phyloP scores from a whole-genome alignment of 2,329 filamentous ascomycete genomes.

The Ambrosiella xylebori region DNA sequence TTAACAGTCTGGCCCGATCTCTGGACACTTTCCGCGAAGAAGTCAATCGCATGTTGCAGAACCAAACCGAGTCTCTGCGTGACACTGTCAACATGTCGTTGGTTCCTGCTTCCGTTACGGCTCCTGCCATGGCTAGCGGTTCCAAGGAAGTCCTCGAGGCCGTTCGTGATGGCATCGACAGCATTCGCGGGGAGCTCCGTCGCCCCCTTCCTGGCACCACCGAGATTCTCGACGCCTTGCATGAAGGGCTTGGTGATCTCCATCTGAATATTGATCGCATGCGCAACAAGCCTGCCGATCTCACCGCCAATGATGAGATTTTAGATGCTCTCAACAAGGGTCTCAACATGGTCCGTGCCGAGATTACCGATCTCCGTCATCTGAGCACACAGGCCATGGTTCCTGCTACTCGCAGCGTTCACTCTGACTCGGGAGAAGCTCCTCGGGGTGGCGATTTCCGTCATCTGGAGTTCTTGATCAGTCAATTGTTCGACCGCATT shows the following conservation, averaged over 20 bases:
- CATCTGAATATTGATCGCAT: constrained; percentile 61
- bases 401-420: constrained; percentile 34
- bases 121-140: not conserved
- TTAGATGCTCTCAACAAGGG: constrained; percentile 75
- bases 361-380: constrained; percentile 64
- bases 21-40: constrained; percentile 52
- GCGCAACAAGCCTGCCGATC: constrained; percentile 60
- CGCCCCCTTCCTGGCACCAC: constrained; percentile 53
- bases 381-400: constrained; percentile 33
- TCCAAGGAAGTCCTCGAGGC: constrained; percentile 53
- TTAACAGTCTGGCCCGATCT: constrained; percentile 31
- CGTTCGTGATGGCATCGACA: constrained; percentile 54
- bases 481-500: constrained; percentile 6
- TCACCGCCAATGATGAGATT: constrained; percentile 77
- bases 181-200: constrained; percentile 58
- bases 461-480: constrained; percentile 9
- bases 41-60: constrained; percentile 53
- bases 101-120: constrained; percentile 34
- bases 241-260: constrained; percentile 69
- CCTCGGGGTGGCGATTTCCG: constrained; percentile 6
- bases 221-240: constrained; percentile 76
- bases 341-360: constrained; percentile 54
- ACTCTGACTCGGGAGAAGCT: constrained; percentile 14
- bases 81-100: constrained; percentile 57
- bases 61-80: constrained; percentile 67